Base-by-base conservation (phyloP, 371 early-diverging fungal genomes). In the Dinochytrium kinnereticum region DNA sequence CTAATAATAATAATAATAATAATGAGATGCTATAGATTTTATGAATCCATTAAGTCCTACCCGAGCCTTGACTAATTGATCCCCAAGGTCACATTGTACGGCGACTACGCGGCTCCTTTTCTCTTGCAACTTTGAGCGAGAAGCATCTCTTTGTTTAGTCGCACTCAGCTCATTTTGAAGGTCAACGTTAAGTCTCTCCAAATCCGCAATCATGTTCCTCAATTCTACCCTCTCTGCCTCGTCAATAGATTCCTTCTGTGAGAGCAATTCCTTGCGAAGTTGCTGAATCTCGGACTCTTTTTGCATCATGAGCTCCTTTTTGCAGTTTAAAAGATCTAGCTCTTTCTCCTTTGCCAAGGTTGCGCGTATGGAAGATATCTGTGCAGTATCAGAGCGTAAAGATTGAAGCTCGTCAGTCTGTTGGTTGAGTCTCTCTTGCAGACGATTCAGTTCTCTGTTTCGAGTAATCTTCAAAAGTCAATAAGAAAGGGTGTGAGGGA, bases 331-430 rank as follows among this genome's bases (percentile, higher is more conserved):
- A 17, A 84, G 59, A 49, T 84, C 85, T 24, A 84, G 68, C 28
- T 82, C 85, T 64, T 82, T 84, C 72, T 84, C 82, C 28, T 75
- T 74, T 50, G 76, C 55, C 30, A 84, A 36, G 2, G 71, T 69
- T 19, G 67, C 67, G 30, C 82, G 74, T 59, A 84, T 82, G n/a
- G 75, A 13, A 1, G 79, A 49, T 1, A 84, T 69, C 66, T 82
- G 78, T 17, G 31, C 33, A 24, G 65, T 57, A 13, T 74, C 34
- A 21, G 73, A 53, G 3, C 75, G 69, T 13, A 73, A 26, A 0
- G 55, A 34, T 5, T 68, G 50, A 37, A 75, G 39, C 28, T 80
- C 78, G 24, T 49, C 31, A n/a, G 64, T 44, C 19, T 76, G 70
- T 33, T 68, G 17, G 13, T 64, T 26, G 40, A 70, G 50, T 44